Conservation (phyloP, 352 stramenopile genomes). For the Globisporangium spinosum region DNA sequence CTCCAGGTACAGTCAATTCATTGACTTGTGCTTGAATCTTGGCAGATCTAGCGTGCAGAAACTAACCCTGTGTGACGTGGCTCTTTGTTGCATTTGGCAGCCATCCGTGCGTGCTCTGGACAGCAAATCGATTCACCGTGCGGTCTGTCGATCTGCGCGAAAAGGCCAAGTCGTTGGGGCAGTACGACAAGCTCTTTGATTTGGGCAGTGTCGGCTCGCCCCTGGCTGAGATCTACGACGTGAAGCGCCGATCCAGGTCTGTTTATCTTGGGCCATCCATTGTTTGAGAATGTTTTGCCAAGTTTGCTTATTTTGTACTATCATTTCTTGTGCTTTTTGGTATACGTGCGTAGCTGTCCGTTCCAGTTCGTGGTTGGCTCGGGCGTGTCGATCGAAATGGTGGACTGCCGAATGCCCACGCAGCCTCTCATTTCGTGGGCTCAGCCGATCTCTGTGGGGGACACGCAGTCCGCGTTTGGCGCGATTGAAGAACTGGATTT, state of each 20-base stretch:
- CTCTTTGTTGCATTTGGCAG: conserved; percentile 21
- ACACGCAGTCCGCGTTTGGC: conserved; percentile 27
- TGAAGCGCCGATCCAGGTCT: conserved; percentile 59
- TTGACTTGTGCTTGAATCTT: not conserved
- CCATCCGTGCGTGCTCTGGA: conserved; percentile 72
- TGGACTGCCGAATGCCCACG: conserved; percentile 63
- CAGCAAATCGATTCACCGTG: conserved; percentile 38
- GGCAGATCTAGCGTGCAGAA: not conserved
- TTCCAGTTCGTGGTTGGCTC: conserved; percentile 76
- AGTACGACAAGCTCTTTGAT: conserved; percentile 50
- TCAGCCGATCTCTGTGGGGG: conserved; percentile 22
- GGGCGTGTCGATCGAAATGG: conserved; percentile 55
- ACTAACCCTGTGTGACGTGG: not conserved
- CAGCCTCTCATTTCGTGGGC: conserved; percentile 62
- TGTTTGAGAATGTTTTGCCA: not conserved
- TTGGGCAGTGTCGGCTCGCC: conserved; percentile 30
- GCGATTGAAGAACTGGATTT: conserved; percentile 47
- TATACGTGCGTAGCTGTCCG: conserved; percentile 30
- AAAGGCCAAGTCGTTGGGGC: conserved; percentile 13
- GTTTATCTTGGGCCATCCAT: not conserved
- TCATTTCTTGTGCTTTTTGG: not conserved
- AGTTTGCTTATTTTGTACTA: not conserved
- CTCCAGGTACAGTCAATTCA: conserved; percentile 37
- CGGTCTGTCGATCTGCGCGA: conserved; percentile 50
- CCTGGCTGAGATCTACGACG: conserved; percentile 51